Percentiles rank a stretch among this genome's conserved stretches.
Conservation (phyloP, 2,329 filamentous ascomycete species). For the Harringtonia lauricola region DNA sequence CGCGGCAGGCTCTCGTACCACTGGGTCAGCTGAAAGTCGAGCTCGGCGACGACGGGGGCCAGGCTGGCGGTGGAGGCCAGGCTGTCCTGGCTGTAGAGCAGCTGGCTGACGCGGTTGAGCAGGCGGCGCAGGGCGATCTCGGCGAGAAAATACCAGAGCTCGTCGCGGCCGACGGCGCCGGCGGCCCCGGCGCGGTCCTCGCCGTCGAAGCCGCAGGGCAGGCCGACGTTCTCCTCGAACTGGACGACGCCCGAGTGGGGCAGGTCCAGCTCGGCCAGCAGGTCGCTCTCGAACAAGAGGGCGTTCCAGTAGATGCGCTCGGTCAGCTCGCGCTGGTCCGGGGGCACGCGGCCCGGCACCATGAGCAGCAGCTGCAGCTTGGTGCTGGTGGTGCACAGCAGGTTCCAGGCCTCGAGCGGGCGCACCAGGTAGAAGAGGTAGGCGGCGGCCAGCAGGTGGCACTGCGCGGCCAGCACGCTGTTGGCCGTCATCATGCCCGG, state of each 20-base stretch:
- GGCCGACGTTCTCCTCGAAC: constrained; percentile 68
- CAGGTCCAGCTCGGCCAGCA: constrained; percentile 68
- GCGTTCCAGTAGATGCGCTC: constrained; percentile 81
- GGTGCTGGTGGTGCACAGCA: constrained; percentile 69
- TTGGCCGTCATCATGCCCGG: constrained; percentile 72
- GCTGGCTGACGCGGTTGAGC: constrained; percentile 67
- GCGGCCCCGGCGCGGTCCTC: constrained; percentile 31
- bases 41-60: constrained; percentile 66
- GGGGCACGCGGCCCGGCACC: constrained; percentile 58
- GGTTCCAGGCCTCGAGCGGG: constrained; percentile 72
- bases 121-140: constrained; percentile 70
- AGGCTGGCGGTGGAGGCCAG: constrained; percentile 61
- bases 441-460: constrained; percentile 68
- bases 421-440: constrained; percentile 77
- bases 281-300: constrained; percentile 68
- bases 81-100: constrained; percentile 67
- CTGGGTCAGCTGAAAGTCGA: constrained; percentile 73
- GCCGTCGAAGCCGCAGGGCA: constrained; percentile 59
- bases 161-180: constrained; percentile 50
- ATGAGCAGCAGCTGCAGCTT: constrained; percentile 72
- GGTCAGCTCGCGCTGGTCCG: constrained; percentile 59
- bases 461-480: constrained; percentile 67
- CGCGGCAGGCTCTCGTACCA: constrained; percentile 73
- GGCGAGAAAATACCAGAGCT: constrained; percentile 78
- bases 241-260: constrained; percentile 76